Conservation (phyloP, 73 alveolate genomes). For the Symbiodinium natans region DNA sequence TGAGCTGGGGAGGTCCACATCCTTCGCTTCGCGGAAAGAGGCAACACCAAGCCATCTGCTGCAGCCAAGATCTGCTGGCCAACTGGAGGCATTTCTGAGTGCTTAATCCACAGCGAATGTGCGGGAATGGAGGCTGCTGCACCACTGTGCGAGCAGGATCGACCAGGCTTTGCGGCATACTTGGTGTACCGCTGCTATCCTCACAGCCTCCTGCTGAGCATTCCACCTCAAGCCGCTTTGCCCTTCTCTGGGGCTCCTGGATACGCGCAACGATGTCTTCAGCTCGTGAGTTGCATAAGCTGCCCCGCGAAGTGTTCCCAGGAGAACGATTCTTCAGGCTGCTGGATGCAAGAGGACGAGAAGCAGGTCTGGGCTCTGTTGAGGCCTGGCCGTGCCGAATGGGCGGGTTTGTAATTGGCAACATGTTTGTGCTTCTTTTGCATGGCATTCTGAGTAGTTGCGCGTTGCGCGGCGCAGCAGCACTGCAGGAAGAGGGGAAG, state of each 20-base stretch:
- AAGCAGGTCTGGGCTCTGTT: conserved; percentile 46
- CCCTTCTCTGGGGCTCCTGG: neutral
- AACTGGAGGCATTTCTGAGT: neutral
- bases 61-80: neutral
- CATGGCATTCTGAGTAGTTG: too few relatives aligned
- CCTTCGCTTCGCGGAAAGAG: neutral
- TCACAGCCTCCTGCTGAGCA: conserved; percentile 7
- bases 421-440: too few relatives aligned
- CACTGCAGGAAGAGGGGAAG: too few relatives aligned
- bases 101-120: too few relatives aligned
- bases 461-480: too few relatives aligned
- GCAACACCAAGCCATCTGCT: neutral
- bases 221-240: neutral
- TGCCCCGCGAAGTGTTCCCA: neutral
- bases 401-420: too few relatives aligned
- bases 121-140: too few relatives aligned
- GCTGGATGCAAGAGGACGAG: conserved; percentile 21
- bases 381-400: too few relatives aligned
- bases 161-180: conserved; percentile 57
- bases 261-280: neutral
- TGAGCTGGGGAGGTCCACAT: neutral
- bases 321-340: conserved; percentile 48
- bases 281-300: neutral
- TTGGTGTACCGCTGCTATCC: conserved; percentile 48
- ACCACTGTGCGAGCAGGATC: neutral